Conservation (phyloP, 2,329 filamentous ascomycete species). For the Mycosphaerelloides madeirae region DNA sequence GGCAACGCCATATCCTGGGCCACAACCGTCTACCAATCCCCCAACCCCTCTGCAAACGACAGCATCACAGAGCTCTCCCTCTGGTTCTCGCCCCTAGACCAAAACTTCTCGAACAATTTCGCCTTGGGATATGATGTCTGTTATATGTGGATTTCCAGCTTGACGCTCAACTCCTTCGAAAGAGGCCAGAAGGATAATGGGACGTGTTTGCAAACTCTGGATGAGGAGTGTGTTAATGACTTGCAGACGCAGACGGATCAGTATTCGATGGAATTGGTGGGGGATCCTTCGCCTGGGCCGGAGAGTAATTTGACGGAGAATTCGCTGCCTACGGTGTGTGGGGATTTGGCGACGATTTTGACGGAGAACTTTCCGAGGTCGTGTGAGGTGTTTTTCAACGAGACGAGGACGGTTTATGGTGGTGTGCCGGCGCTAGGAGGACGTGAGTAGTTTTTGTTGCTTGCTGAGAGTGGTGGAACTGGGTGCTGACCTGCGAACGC, state of each 20-base stretch:
- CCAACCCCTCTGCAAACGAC: slow-evolving; percentile 1
- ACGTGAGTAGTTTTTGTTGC: slow-evolving; percentile 1
- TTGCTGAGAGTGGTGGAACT: background rate
- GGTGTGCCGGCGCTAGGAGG: slow-evolving; percentile 9
- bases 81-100: slow-evolving; percentile 9
- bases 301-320: slow-evolving; percentile 8
- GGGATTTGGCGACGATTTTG: slow-evolving; percentile 5
- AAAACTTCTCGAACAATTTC: slow-evolving; percentile 10
- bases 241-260: background rate
- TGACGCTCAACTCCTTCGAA: slow-evolving; percentile 7
- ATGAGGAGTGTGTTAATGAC: slow-evolving; percentile 11
- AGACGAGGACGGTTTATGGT: slow-evolving; percentile 3
- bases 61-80: slow-evolving; percentile 9
- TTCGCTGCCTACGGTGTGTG: slow-evolving; percentile 12
- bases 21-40: slow-evolving; percentile 8
- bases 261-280: slow-evolving; percentile 3
- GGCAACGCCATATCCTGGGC: slow-evolving; percentile 4
- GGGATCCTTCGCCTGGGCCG: slow-evolving; percentile 7
- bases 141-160: slow-evolving; percentile 6
- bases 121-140: slow-evolving; percentile 11
- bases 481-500: background rate
- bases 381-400: slow-evolving; percentile 14
- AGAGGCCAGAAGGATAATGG: slow-evolving; percentile 11
- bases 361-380: slow-evolving; percentile 12
- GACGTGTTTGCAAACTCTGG: slow-evolving; percentile 8